Evolutionary conservation across 176 grass and related monocot genomes (phyloP), one percentile per base, ranked within the genome.

Genomic region (Luzula sylvatica): DNA sequence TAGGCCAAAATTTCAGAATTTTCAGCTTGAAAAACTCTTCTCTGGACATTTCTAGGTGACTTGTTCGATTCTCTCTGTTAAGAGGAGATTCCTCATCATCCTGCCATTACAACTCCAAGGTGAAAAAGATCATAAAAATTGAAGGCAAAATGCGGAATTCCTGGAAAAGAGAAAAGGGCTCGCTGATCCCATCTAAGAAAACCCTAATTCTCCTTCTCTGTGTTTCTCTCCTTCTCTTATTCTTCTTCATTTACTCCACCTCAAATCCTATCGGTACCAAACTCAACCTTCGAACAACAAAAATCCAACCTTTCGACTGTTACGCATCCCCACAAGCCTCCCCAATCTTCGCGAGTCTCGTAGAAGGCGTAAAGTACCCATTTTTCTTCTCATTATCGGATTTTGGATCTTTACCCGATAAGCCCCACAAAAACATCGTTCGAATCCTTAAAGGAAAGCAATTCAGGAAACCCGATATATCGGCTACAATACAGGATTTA

Each of bases 381-480:
- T 96, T 96, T 57, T 20, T 98, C 22, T 98, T 76, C 72, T 98
- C 85, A 29, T 72, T 90, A 52, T 68, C 92, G 55, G 85, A 98
- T 73, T 65, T 90, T 50, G 92, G 85, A 0, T 11, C 75, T 1
- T 73, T 98, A 44, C 85, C 85, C 11, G 78, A 86, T 18, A 74
- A 46, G 30, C 92, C 85, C 0, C 85, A 90, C 46, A 89, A 78
- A 77, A 96, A 86, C 71, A 89, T 96, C 29, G 58, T 46, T 11
- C 74, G 90, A 42, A 71, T 95, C 42, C 55, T 95, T 42, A 95
- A 95, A 67, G 69, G 77, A 11, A 95, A 95, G 67, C 66, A 50
- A 15, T 95, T 95, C 70, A 77, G 80, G 50, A 81, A 78, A 61
- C 90, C 84, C 6, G 90, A 95, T 29, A 95, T 95, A 30, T 88